Conservation (phyloP, 2,329 filamentous ascomycete species). For the Aspergillus fischeri region DNA sequence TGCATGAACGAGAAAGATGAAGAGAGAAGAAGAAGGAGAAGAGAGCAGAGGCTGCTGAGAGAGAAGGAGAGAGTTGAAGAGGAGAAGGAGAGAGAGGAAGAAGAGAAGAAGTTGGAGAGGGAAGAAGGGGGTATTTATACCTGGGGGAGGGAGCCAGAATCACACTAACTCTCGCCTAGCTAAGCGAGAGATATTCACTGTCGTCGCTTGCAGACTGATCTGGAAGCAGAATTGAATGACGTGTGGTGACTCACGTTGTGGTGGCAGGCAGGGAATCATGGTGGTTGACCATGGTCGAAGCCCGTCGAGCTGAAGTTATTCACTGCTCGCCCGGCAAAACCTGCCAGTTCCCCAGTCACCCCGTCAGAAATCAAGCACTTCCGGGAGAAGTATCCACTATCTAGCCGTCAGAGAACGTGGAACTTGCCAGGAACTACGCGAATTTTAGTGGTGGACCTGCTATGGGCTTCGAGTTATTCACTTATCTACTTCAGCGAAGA, state of each 20-base stretch:
- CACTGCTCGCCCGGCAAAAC: not conserved
- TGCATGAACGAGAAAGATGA: not conserved
- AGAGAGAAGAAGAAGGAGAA: not conserved
- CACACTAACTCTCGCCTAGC: not conserved
- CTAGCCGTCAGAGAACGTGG: not conserved
- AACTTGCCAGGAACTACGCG: not conserved
- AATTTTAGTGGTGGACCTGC: not conserved
- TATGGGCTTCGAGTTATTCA: not conserved
- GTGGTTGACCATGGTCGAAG: not conserved
- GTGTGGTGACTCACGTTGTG: not conserved
- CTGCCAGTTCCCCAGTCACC: not conserved
- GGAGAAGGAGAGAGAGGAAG: not conserved
- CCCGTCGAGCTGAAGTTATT: not conserved
- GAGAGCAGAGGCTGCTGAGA: not conserved
- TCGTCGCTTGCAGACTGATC: not conserved
- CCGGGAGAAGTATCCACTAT: not conserved
- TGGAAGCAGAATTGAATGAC: not conserved
- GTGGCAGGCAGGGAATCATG: not conserved
- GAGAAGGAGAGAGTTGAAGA: not conserved
- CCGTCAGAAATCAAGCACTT: not conserved
- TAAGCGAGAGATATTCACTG: not conserved
- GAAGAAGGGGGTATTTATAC: not conserved
- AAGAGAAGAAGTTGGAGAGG: not conserved
- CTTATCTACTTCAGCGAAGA: not conserved
- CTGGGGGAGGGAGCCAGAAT: not conserved